Conservation (phyloP, 768 basidiomycete species). For the Clitopilus hobsonii region DNA sequence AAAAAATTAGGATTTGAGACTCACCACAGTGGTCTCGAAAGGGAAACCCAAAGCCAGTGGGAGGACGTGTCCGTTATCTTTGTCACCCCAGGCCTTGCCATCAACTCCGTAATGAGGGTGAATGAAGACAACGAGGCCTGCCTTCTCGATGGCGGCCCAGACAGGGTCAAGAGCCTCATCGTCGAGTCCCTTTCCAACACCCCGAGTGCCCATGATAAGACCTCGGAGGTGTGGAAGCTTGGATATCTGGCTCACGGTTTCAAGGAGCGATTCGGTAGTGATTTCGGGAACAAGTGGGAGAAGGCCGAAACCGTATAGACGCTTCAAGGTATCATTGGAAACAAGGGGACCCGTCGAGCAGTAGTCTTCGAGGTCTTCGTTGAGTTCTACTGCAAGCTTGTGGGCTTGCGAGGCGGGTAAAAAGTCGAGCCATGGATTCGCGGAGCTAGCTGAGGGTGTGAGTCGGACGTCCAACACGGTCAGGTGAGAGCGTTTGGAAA, state of each 20-base stretch:
- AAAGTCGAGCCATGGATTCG: conserved; percentile 93
- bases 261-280: conserved; percentile 48
- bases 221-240: conserved; percentile 61
- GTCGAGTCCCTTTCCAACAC: conserved; percentile 77
- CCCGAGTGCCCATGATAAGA: conserved; percentile 79
- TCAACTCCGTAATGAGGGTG: conserved; percentile 88
- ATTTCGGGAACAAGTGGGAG: conserved; percentile 76
- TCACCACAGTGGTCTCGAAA: conserved; percentile 82
- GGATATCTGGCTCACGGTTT: conserved; percentile 63
- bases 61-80: conserved; percentile 82
- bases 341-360: conserved; percentile 61
- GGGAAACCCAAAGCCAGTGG: conserved; percentile 87
- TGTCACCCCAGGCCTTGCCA: conserved; percentile 67
- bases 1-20: conserved; percentile 19
- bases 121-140: conserved; percentile 73
- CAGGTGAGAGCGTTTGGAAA: not conserved
- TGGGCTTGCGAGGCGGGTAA: conserved; percentile 65
- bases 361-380: conserved; percentile 73
- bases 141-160: conserved; percentile 71
- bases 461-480: not conserved
- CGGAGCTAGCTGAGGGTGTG: conserved; percentile 49
- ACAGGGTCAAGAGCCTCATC: conserved; percentile 74
- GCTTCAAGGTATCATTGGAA: conserved; percentile 38
- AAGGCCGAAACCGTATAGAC: conserved; percentile 81
- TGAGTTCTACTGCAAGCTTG: conserved; percentile 63